Evolutionary conservation across 306 rosid genomes (phyloP).

Genomic region (Prunus davidiana): DNA sequence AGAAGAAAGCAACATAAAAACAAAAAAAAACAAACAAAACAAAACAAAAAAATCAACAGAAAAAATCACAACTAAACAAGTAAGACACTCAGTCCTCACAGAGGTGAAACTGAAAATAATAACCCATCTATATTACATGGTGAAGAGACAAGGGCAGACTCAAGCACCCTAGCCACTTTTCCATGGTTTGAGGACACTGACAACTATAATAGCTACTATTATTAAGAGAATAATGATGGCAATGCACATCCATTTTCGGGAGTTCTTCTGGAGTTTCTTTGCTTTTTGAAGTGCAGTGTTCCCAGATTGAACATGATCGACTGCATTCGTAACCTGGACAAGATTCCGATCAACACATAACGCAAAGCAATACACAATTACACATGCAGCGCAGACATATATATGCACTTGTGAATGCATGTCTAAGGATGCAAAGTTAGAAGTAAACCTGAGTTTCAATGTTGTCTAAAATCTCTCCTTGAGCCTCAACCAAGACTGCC

Average conservation of each 20-base stretch:
- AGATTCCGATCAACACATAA: constrained; percentile 41
- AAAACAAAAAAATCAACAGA: no score
- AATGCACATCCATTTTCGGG: constrained; percentile 89
- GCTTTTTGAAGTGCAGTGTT: constrained; percentile 72
- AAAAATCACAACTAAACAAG: constrained; percentile 19
- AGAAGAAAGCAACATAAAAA: not conserved
- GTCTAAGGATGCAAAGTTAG: constrained; percentile 14
- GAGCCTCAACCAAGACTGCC: constrained; percentile 96
- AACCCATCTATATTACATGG: constrained; percentile 33
- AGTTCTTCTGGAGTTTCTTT: constrained; percentile 83
- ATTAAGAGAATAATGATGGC: constrained; percentile 70
- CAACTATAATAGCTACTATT: constrained; percentile 65
- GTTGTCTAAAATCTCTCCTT: constrained; percentile 87
- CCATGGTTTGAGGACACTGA: constrained; percentile 77
- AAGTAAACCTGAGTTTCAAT: constrained; percentile 88
- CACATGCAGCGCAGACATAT: constrained; percentile 11
- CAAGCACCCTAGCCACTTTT: constrained; percentile 66
- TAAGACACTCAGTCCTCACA: constrained; percentile 24
- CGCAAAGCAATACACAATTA: constrained; percentile 26
- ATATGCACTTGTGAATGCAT: constrained; percentile 17
- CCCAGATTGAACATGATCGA: constrained; percentile 77
- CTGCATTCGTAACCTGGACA: constrained; percentile 72
- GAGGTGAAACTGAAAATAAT: not conserved
- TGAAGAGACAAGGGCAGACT: constrained; percentile 36
- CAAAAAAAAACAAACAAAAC: no score